Evolutionary conservation across 257 asterid species (phyloP).

Genomic region (Parsonsia alboflavescens): DNA sequence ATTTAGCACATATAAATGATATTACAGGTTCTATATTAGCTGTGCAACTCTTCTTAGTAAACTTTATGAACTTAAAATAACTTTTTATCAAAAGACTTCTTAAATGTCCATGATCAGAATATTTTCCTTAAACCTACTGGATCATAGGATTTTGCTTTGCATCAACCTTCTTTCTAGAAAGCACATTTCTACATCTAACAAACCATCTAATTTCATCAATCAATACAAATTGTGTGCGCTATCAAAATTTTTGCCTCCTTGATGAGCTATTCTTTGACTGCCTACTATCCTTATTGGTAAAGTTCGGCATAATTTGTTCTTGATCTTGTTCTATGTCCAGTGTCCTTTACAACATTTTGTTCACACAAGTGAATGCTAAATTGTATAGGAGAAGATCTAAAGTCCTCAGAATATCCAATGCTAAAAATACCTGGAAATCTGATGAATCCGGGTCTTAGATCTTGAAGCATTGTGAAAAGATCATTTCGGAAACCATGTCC

Average conservation of each 20-base stretch:
- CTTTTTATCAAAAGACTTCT: neutral
- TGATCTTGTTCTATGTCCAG: neutral
- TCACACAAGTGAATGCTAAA: neutral
- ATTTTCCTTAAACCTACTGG: neutral
- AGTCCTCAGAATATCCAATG: neutral
- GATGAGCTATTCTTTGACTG: neutral
- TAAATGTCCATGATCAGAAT: neutral
- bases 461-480: constrained; percentile 70
- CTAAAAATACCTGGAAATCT: constrained; percentile 82
- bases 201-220: neutral
- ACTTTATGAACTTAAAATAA: too few relatives aligned
- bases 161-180: neutral
- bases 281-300: neutral
- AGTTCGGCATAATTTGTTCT: neutral
- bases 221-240: neutral
- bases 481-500: constrained; percentile 95
- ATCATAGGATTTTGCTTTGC: neutral
- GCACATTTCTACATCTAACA: neutral
- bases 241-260: neutral
- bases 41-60: too few relatives aligned
- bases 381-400: neutral
- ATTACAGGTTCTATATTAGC: neutral
- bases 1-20: neutral
- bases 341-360: neutral
- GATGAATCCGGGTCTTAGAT: constrained; percentile 67